Evolutionary conservation across 495 filamentous ascomycete genomes (phyloP), one percentile per base, ranked within the genome.

Genomic region (Lichenothelia convexa): DNA sequence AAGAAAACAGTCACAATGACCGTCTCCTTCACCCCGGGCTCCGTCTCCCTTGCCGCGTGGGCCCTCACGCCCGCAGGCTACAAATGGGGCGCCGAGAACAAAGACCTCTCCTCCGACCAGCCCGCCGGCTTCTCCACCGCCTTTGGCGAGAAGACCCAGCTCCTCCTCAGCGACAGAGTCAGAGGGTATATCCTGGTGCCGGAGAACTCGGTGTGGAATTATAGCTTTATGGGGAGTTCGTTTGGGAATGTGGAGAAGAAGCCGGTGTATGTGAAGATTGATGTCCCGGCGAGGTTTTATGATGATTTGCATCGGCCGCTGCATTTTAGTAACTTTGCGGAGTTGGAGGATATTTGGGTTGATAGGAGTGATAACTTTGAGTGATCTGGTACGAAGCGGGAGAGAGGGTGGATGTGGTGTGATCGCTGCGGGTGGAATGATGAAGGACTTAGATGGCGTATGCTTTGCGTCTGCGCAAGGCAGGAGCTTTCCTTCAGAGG

Each of bases 41-140:
- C 85, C 34, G 91, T 95, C 29, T 93, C 86, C 1, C 70, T 99
- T 30, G 78, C 83, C 2, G 85, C 89, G 18, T 99, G 84, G 79
- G 74, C 75, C 12, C 70, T 95, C 21, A 93, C 84, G 2, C 87
- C 91, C 3, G 56, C 75, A 27, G 91, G 91, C 30, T 95, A 87
- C 64, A 86, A 87, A 56, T 99, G 91, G 91, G 91, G 91, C 41
- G 81, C 72, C 4, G 84, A 95, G 53, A 99, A 99, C 67, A 83
- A 79, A 58, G 91, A 99, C 56, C 68, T 74, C 33, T 71, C 74
- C 40, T 89, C 78, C 31, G 89, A 95, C 56, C 80, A 89, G 55
- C 91, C 91, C 0, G 75, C 83, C 37, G 91, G 91, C 27, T 99
- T 99, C 68, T 73, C 72, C 26, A 91, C 83, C 24, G 71, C 64